Base-by-base conservation (phyloP, 1,284 basidiomycete genomes). In the Ceratobasidium sp. region DNA sequence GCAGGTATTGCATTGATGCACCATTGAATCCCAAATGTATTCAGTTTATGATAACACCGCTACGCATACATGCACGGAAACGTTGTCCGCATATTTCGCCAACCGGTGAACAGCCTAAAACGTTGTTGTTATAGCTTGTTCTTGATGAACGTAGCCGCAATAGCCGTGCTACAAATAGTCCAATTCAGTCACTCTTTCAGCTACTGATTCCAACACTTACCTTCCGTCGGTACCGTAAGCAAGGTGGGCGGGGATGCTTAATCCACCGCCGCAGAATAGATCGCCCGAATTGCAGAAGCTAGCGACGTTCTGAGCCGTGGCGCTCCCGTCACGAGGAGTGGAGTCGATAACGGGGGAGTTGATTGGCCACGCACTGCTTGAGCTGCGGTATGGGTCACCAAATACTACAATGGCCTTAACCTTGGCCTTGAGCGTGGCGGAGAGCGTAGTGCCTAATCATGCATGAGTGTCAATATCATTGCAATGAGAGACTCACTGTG, bases 151-250 rank as follows among this genome's bases (percentile, higher is more conserved):
- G 57, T 60, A 29, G 50, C 65, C 8, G 52, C 42, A n/a, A 55
- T 40, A 47, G 52, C 34, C 13, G 65, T 43, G 38, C 49, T 53
- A 27, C 22, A 45, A 4, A 32, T 54, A 27, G 20, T 12, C 17
- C 38, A 47, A 47, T 20, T 32, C 43, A 20, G 20, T n/a, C n/a
- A n/a, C 27, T 47, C 29, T 32, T 29, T 31, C n/a, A n/a, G n/a
- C n/a, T n/a, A n/a, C n/a, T n/a, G n/a, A n/a, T n/a, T n/a, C n/a
- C n/a, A n/a, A n/a, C n/a, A 20, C 57, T 47, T n/a, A 60, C 57
- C 57, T 60, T 47, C 57, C 57, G 35, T 60, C 57, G 13, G 57
- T 60, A n/a, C 57, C 57, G 25, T 60, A 60, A 45, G 57, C 57
- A 60, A 60, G 57, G 29, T 60, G 57, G 25, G 57, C 57, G 4